Evolutionary conservation across 2,329 filamentous ascomycete species (phyloP), one percentile per base, ranked within the genome.

Genomic region (Claviceps digitariae): DNA sequence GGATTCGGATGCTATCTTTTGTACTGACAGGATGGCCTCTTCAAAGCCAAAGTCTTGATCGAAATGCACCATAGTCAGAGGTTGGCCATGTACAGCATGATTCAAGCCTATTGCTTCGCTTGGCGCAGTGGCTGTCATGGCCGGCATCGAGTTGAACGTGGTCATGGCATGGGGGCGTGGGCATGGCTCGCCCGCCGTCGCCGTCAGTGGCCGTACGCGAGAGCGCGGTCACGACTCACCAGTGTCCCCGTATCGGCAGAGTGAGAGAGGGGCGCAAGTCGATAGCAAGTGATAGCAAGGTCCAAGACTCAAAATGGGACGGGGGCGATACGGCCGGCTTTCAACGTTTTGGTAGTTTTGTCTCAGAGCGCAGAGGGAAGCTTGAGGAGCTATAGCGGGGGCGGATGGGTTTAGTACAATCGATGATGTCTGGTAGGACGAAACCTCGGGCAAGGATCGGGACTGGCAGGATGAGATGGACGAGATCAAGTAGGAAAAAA

Each of bases 11-110:
- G n/a, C n/a, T n/a, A n/a, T n/a, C n/a, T n/a, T n/a, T n/a, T n/a
- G n/a, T n/a, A 69, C 76, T 66, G 69, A 81, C 78, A 82, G 68
- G 47, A 81, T 66, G 45, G 76, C 70, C 23, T 81, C 78, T 60
- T 81, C 77, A 67, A 81, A 81, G 52, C 66, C 65, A 47, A 80
- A 65, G 40, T 77, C 74, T 43, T 71, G 68, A 48, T 78, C 74
- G 57, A 81, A 79, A 17, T 69, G 68, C 25, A 77, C 76, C 60
- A 80, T 75, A 21, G 64, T 64, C 59, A 77, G 66, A 45, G 63
- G 53, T 55, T 69, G 65, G 50, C 67, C 68, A 20, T 34, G 50
- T 45, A 62, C 61, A 41, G 60, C 62, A 57, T 67, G 65, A 57
- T 71, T 73, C 65, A 79, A 65, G 57, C 66, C 67, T 66, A 79